phyloP scores from a whole-genome alignment of 768 basidiomycete genomes.

The Gloeopeniophorella convolvens region DNA sequence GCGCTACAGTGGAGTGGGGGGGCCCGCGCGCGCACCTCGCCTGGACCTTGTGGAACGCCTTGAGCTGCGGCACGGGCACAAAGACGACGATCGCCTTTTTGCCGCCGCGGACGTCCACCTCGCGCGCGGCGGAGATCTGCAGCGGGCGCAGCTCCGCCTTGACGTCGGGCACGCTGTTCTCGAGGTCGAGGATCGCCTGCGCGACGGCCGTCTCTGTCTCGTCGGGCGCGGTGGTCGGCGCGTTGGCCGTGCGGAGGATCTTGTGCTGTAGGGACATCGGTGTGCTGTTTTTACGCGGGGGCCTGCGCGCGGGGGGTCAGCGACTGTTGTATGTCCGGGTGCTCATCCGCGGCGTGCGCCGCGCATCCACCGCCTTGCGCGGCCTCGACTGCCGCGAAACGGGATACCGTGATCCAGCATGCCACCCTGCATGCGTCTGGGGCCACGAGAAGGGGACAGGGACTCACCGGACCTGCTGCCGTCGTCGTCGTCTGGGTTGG shows the following conservation, averaged over 20 bases:
- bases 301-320: slow-evolving; percentile 1
- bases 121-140: slow-evolving; percentile 97
- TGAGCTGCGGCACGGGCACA: slow-evolving; percentile 93
- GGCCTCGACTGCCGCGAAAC: background rate
- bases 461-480: slow-evolving; percentile 10
- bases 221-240: slow-evolving; percentile 81
- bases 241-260: slow-evolving; percentile 95
- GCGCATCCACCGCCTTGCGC: slow-evolving; percentile 14
- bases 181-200: slow-evolving; percentile 94
- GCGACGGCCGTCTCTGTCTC: slow-evolving; percentile 89
- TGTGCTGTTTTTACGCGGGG: background rate
- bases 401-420: background rate
- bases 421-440: background rate
- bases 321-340: too few relatives aligned
- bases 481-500: slow-evolving; percentile 11
- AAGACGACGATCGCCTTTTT: slow-evolving; percentile 99
- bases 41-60: slow-evolving; percentile 98
- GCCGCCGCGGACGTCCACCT: slow-evolving; percentile 98
- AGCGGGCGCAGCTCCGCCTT: slow-evolving; percentile 93
- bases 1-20: too few relatives aligned
- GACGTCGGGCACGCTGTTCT: slow-evolving; percentile 97
- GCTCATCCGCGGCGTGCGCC: too few relatives aligned
- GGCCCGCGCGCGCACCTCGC: slow-evolving; percentile 83
- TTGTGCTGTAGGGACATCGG: slow-evolving; percentile 76
- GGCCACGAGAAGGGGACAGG: background rate